Percentiles rank a stretch among this genome's conserved stretches.
Evolutionary conservation across 441 rosid genomes (phyloP).

Genomic region (Oxalis stricta): DNA sequence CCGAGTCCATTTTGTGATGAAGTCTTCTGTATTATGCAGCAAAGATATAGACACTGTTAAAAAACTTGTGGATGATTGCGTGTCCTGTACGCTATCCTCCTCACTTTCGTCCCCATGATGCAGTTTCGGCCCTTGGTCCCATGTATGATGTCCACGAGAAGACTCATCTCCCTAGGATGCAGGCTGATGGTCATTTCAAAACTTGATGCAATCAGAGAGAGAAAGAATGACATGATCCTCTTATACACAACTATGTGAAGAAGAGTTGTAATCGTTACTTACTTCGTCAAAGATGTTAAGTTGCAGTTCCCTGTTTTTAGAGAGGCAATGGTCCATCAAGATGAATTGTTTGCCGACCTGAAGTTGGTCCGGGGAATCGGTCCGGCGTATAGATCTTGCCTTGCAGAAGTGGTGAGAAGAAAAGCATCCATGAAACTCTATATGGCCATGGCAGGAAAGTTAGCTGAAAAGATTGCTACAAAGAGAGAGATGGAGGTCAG

Average conservation of each 20-base stretch:
- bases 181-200: conserved; percentile 48
- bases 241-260: conserved; percentile 82
- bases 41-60: conserved; percentile 91
- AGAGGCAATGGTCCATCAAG: conserved; percentile 88
- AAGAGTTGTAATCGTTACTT: conserved; percentile 55
- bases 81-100: conserved; percentile 65
- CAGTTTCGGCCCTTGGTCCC: conserved; percentile 97
- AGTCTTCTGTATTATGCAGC: conserved; percentile 39
- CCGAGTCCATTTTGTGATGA: conserved; percentile 12
- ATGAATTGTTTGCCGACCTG: conserved; percentile 55
- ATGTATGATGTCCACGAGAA: conserved; percentile 96
- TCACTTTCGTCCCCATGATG: conserved; percentile 97
- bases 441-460: conserved; percentile 97
- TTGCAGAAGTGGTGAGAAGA: conserved; percentile 92
- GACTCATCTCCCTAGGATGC: conserved; percentile 81
- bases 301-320: conserved; percentile 88
- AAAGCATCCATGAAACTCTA: conserved; percentile 91
- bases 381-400: conserved; percentile 95
- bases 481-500: conserved; percentile 83
- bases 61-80: conserved; percentile 89
- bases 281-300: conserved; percentile 71
- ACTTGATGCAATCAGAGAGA: conserved; percentile 55
- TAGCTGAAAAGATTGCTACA: conserved; percentile 91
- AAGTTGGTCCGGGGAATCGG: conserved; percentile 75
- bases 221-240: conserved; percentile 81